Conservation (phyloP, 106 monocot genomes). For the Hemerocallis citrina region DNA sequence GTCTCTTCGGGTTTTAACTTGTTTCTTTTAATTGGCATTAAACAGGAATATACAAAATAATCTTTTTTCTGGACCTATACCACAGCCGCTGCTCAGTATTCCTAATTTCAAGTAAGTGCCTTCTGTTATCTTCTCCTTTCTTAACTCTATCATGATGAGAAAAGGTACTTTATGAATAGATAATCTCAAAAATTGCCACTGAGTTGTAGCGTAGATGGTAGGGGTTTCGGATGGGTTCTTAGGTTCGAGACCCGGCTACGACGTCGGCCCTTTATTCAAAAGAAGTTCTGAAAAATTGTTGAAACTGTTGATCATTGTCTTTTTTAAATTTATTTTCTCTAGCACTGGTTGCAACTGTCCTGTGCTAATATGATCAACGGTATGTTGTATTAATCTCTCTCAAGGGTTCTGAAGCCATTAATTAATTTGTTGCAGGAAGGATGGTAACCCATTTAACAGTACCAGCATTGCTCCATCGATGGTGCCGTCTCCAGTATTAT, state of each 20-base stretch:
- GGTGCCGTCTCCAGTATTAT: conserved; percentile 8
- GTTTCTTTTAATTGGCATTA: background rate
- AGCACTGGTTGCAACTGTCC: too few species aligned
- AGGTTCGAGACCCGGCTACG: too few species aligned
- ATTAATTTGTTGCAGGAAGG: conserved; percentile 80
- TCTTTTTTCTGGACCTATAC: conserved; percentile 84
- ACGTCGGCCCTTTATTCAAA: background rate
- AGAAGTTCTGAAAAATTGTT: too few species aligned
- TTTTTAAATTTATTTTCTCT: too few species aligned
- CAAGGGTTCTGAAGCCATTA: too few species aligned
- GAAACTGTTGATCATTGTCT: too few species aligned
- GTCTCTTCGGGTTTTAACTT: background rate
- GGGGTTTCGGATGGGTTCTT: too few species aligned
- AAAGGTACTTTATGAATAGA: background rate
- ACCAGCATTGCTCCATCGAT: conserved; percentile 55
- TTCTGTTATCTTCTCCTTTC: background rate
- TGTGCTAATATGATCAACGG: too few species aligned
- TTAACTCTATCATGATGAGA: background rate
- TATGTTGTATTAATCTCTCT: too few species aligned
- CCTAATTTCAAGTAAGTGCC: conserved; percentile 67
- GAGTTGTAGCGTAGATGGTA: too few species aligned
- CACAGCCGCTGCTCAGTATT: conserved; percentile 60
- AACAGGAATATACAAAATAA: conserved; percentile 86
- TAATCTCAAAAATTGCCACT: too few species aligned
- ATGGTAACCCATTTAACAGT: conserved; percentile 91